Conservation (phyloP, 176 grass and related monocot species). For the Echinochloa phyllopogon region DNA sequence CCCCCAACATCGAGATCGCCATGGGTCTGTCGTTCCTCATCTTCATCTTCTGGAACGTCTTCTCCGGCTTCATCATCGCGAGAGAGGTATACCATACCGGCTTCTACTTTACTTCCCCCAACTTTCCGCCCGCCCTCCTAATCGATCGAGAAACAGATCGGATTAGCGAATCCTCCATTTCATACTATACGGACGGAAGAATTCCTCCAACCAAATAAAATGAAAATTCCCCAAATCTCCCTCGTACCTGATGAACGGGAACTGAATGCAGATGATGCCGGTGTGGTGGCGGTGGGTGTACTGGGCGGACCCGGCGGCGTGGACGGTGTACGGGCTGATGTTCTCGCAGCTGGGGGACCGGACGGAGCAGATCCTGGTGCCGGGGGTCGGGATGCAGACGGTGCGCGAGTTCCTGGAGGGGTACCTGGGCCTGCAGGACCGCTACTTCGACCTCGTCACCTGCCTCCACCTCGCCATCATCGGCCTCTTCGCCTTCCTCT, state of each 20-base stretch:
- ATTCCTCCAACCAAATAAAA: not conserved
- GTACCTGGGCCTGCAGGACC: conserved; percentile 56
- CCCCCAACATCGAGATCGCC: conserved; percentile 77
- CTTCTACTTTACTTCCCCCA: no score
- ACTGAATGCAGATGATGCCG: conserved; percentile 55
- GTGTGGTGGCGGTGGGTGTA: conserved; percentile 75
- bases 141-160: not conserved
- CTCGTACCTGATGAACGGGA: conserved; percentile 17
- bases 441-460: conserved; percentile 51
- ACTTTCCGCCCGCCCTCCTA: no score
- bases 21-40: conserved; percentile 67
- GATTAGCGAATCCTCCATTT: not conserved
- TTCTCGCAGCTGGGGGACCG: conserved; percentile 60
- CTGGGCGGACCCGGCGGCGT: conserved; percentile 60
- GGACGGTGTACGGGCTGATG: conserved; percentile 71
- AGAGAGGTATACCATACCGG: conserved; percentile 66
- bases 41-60: conserved; percentile 79
- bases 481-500: conserved; percentile 60
- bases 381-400: conserved; percentile 48
- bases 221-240: not conserved
- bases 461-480: conserved; percentile 54
- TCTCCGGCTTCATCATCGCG: conserved; percentile 70
- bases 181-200: not conserved
- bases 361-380: conserved; percentile 40
- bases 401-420: conserved; percentile 54